These are phyloP conservation scores for Globisporangium cystogenes DNA, from an alignment of 352 stramenopile species.

Conservation along the genomic window DNA sequence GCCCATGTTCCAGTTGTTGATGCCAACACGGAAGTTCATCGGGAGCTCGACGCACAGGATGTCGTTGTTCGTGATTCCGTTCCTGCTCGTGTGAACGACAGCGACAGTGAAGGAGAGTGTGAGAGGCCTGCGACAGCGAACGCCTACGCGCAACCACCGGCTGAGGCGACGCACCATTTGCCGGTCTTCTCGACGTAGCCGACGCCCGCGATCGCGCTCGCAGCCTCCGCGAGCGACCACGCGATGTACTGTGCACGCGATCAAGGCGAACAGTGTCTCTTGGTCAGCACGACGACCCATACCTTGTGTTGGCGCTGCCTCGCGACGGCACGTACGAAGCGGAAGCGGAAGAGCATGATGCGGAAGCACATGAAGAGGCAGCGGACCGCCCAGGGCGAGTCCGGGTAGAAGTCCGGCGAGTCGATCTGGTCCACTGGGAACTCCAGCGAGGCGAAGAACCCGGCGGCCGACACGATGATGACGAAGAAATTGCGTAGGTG, in stretches of 20 bases:
- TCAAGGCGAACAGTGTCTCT: too few species aligned
- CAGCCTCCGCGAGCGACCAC: constrained; percentile 78
- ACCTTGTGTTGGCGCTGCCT: not conserved
- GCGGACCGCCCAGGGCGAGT: constrained; percentile 49
- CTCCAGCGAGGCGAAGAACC: constrained; percentile 70
- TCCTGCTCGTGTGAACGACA: constrained; percentile 26
- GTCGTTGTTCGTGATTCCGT: constrained; percentile 85
- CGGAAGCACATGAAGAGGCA: constrained; percentile 70
- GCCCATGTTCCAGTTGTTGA: constrained; percentile 89
- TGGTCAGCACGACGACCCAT: not conserved
- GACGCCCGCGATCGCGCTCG: constrained; percentile 66
- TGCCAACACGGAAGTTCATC: constrained; percentile 81
- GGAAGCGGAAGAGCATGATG: constrained; percentile 80
- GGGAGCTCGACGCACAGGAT: constrained; percentile 80
- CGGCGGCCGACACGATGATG: constrained; percentile 61
- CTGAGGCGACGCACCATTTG: constrained; percentile 52
- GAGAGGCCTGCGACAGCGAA: not conserved
- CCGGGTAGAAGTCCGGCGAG: constrained; percentile 60
- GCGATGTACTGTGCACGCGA: constrained; percentile 58
- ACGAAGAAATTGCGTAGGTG: constrained; percentile 75
- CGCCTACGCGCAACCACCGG: not conserved
- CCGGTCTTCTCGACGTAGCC: constrained; percentile 72
- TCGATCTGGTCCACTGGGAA: constrained; percentile 80
- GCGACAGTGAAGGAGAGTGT: not conserved
- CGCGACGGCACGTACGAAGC: constrained; percentile 47